A percentile compares a stretch with the other conserved stretches of the same genome.
phyloP scores from a whole-genome alignment of 2,329 filamentous ascomycete species.

The Gnomoniopsis sp. region DNA sequence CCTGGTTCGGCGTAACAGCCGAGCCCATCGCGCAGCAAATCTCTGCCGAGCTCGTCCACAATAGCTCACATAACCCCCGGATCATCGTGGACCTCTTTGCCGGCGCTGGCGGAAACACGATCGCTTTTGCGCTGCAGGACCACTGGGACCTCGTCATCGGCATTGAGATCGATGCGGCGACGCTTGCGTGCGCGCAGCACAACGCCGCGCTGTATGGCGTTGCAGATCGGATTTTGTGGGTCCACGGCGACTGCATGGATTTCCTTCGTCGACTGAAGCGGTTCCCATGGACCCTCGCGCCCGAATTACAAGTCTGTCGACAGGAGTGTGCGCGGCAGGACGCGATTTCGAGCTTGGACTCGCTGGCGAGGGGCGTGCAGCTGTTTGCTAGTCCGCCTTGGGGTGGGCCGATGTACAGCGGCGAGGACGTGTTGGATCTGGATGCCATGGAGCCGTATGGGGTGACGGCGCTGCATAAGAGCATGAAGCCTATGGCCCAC shows the following conservation, averaged over 20 bases:
- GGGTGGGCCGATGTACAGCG: constrained; percentile 55
- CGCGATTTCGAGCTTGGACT: constrained; percentile 36
- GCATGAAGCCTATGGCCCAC: constrained; percentile 57
- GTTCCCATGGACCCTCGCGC: constrained; percentile 24
- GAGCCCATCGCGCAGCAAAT: constrained; percentile 80
- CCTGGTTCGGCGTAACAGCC: constrained; percentile 96
- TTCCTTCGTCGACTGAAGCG: constrained; percentile 46
- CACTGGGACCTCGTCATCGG: constrained; percentile 83
- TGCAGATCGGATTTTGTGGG: constrained; percentile 72
- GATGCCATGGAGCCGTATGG: constrained; percentile 86
- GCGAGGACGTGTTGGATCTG: constrained; percentile 74
- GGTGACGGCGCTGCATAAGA: constrained; percentile 57
- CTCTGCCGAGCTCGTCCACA: constrained; percentile 63
- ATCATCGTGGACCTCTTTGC: constrained; percentile 84
- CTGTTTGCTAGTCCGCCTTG: constrained; percentile 59
- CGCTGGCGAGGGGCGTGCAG: constrained; percentile 33
- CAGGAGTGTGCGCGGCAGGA: not conserved
- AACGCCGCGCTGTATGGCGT: constrained; percentile 88
- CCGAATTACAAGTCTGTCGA: constrained; percentile 13
- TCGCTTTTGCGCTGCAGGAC: constrained; percentile 82
- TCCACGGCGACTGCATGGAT: constrained; percentile 83
- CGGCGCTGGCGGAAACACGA: constrained; percentile 88
- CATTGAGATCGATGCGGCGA: constrained; percentile 78
- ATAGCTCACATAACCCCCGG: not conserved
- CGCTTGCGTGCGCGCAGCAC: constrained; percentile 84